Conservation (phyloP, 345 rosid species). For the Sonneratia alba region DNA sequence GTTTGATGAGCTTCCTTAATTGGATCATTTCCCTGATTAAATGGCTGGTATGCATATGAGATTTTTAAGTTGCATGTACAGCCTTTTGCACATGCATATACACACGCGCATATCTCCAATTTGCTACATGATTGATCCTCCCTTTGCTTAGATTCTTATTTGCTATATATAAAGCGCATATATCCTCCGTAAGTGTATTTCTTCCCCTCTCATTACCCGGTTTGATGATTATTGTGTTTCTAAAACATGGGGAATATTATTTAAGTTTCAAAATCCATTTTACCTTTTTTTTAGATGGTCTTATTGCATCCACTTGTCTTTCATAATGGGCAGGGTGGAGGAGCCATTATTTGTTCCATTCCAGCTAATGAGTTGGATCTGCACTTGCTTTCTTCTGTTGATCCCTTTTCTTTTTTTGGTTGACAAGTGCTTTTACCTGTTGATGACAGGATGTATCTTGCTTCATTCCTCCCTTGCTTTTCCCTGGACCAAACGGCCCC, state of each 20-base stretch:
- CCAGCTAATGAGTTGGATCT: background rate
- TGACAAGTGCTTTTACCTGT: background rate
- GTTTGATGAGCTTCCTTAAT: background rate
- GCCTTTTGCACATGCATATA: background rate
- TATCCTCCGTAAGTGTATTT: too few species aligned
- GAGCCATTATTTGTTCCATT: background rate
- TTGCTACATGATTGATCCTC: background rate
- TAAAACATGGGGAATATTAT: too few species aligned
- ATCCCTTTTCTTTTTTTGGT: too few species aligned
- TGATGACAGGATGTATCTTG: background rate
- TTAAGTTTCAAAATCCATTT: too few species aligned
- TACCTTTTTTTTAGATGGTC: too few species aligned
- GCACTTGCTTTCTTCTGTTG: background rate
- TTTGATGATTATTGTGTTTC: too few species aligned
- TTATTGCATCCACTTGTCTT: too few species aligned
- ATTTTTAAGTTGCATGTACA: background rate
- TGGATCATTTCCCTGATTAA: background rate
- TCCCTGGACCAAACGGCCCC: background rate
- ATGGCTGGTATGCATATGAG: background rate
- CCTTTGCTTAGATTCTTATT: background rate
- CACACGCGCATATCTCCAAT: background rate
- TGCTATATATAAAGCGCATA: background rate
- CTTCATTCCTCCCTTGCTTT: background rate
- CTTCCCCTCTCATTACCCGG: too few species aligned
- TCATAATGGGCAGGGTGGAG: background rate